Base-by-base conservation (phyloP, 2,329 filamentous ascomycete species). In the Magnaporthiopsis rhizophila region DNA sequence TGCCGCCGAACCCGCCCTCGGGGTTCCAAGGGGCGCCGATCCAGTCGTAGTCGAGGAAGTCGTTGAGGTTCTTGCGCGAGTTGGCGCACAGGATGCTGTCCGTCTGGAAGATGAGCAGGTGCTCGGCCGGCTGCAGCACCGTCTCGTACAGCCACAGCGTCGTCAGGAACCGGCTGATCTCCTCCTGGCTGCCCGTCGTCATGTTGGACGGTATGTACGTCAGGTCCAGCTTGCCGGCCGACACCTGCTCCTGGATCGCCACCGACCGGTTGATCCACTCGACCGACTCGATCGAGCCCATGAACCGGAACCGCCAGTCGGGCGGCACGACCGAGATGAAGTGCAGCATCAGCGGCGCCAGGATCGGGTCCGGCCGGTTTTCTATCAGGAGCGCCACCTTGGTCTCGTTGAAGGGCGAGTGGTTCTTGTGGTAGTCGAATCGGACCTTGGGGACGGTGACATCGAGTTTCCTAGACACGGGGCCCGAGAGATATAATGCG, bases 81-180 rank as follows among this genome's bases (percentile, higher is more conserved):
- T 84, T 85, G 67, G 83, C 81, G 70, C 83, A 85, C 58, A 85
- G 72, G 65, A 85, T 82, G 67, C 78, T 81, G 73, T 86, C 83
- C 63, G 79, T 80, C 74, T 81, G 80, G 72, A 84, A 85, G 28
- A 84, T 71, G 30, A 86, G 75, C 38, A 86, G 72, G 78, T 79
- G 83, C 72, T 85, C 83, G 15, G 81, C 81, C 0, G 80, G 78
- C 61, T 75, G 73, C 34, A 84, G 71, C 8, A 80, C 76, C 3
- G 68, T 70, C 68, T 84, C 79, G 72, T 84, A 86, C 2, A 85
- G 74, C 77, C 81, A 81, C 30, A 78, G 70, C 21, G 72, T 81
- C 4, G 83, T 85, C 58, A 86, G 72, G 66, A 84, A 83, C 57
- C 78, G 77, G 66, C 76, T 80, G 63, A 85, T 81, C 72, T 80